Base-by-base conservation (phyloP, 2,329 filamentous ascomycete species). In the Dichotomopilus funicola region DNA sequence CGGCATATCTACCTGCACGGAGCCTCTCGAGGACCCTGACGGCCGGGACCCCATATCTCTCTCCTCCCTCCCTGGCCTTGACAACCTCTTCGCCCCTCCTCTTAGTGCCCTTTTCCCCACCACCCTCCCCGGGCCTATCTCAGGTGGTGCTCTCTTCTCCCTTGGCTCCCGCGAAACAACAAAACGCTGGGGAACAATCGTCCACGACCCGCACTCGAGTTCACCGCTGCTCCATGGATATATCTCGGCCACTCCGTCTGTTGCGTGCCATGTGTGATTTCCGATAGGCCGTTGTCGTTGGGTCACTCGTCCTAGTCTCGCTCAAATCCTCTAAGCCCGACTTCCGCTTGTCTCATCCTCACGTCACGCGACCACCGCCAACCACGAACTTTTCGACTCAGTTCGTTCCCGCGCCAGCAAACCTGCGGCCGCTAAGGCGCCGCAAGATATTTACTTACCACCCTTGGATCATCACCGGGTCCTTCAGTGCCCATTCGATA, bases 211-310 rank as follows among this genome's bases (percentile, higher is more conserved):
- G 34, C 48, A 41, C 51, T 43, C 34, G 19, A 48, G 37, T 36
- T 8, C 33, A 53, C 48, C 53, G 48, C 49, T 55, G 47, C 51
- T 57, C 57, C 57, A 65, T 65, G 63, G 62, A 65, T 59, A 57
- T 54, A 37, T 49, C 51, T 51, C 52, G 42, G 49, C 51, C 49
- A 50, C 48, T 54, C 49, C 49, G 56, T 6, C 47, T 44, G 41
- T 41, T 53, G 44, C 56, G 51, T 65, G 63, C 57, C 62, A 66
- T 66, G 63, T 58, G 47, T 61, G 58, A 63, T 53, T 61, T 62
- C 59, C 62, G 60, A 54, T 66, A 64, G 59, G 55, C 31, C 42
- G 34, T 6, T 45, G 52, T 49, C 57, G 53, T 37, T 37, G 34
- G 38, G 59, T 57, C 51, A 49, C 55, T 58, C 54, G 42, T 54